Conservation (phyloP, 2,329 filamentous ascomycete genomes). For the Delphinella strobiligena region DNA sequence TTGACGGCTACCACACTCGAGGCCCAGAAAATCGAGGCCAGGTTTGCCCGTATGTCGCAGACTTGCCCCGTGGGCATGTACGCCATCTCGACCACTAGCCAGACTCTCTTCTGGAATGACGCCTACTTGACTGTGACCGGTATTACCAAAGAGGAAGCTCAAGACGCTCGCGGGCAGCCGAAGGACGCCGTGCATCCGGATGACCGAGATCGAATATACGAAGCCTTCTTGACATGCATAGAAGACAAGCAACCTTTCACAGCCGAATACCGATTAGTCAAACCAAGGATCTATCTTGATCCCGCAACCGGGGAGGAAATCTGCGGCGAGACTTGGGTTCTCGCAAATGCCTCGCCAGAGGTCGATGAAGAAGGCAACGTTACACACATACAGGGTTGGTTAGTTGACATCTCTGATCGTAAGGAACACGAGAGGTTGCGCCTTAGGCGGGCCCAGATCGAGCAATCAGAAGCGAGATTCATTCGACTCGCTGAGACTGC, state of each 20-base stretch:
- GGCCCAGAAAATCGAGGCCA: slow-evolving; percentile 22
- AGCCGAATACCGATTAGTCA: slow-evolving; percentile 26
- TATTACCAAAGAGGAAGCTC: slow-evolving; percentile 10
- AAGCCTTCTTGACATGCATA: slow-evolving; percentile 20
- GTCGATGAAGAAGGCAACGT: slow-evolving; percentile 18
- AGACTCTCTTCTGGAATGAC: slow-evolving; percentile 28
- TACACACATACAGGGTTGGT: slow-evolving; percentile 19
- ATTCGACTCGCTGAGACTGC: slow-evolving; percentile 26
- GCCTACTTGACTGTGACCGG: slow-evolving; percentile 26
- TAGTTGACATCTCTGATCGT: slow-evolving; percentile 22
- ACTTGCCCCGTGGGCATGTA: slow-evolving; percentile 29
- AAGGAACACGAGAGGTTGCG: slow-evolving; percentile 22
- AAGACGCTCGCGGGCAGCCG: slow-evolving; percentile 2
- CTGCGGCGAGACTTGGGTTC: slow-evolving; percentile 19
- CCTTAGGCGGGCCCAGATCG: slow-evolving; percentile 18
- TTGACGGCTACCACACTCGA: slow-evolving; percentile 19
- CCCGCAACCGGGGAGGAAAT: slow-evolving; percentile 16
- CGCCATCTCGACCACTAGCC: slow-evolving; percentile 21
- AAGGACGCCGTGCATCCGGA: slow-evolving; percentile 13
- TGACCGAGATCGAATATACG: slow-evolving; percentile 21
- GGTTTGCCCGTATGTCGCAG: slow-evolving; percentile 28
- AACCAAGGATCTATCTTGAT: slow-evolving; percentile 20
- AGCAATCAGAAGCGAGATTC: slow-evolving; percentile 26
- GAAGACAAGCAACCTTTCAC: slow-evolving; percentile 21
- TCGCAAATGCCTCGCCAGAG: slow-evolving; percentile 21